Evolutionary conservation across 208 protist species (phyloP).

Genomic region (Leishmania tropica): DNA sequence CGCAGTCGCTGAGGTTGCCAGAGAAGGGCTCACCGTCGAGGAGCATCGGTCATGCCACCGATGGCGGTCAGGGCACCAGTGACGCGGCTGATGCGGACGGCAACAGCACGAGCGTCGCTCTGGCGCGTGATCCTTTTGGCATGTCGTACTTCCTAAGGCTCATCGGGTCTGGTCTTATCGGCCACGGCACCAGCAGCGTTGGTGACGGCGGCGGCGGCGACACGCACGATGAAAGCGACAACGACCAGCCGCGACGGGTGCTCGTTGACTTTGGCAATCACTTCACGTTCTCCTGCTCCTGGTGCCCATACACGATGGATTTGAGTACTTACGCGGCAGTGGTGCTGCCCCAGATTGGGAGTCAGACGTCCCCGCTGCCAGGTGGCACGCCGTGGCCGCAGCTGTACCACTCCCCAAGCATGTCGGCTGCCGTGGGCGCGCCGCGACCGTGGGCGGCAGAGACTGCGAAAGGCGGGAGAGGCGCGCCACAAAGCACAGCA

Average conservation of each 20-base stretch:
- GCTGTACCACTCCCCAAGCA: slow-evolving; percentile 27
- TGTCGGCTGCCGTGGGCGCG: slow-evolving; percentile 4
- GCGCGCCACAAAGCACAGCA: not conserved
- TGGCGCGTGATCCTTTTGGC: slow-evolving; percentile 11
- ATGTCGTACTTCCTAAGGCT: slow-evolving; percentile 28
- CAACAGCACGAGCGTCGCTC: not conserved
- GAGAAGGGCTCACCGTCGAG: not conserved
- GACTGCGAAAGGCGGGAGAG: not conserved
- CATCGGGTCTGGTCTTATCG: slow-evolving; percentile 12
- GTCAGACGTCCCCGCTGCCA: slow-evolving; percentile 24
- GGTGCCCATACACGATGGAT: slow-evolving; percentile 28
- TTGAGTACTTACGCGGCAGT: slow-evolving; percentile 22
- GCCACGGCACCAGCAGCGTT: not conserved
- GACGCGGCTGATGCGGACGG: not conserved
- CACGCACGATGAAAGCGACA: not conserved
- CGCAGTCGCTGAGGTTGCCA: slow-evolving; percentile 11
- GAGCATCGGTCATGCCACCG: not conserved
- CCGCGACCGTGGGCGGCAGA: not conserved
- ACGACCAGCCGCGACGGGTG: slow-evolving; percentile 21
- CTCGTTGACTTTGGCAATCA: slow-evolving; percentile 36
- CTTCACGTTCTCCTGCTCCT: slow-evolving; percentile 26
- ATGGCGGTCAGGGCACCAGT: not conserved
- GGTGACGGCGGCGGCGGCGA: not conserved
- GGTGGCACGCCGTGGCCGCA: slow-evolving; percentile 25
- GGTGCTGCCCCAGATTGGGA: slow-evolving; percentile 22